Evolutionary conservation across 306 rosid species (phyloP), one percentile per base, ranked within the genome.

Genomic region (Quercus berberidifolia): DNA sequence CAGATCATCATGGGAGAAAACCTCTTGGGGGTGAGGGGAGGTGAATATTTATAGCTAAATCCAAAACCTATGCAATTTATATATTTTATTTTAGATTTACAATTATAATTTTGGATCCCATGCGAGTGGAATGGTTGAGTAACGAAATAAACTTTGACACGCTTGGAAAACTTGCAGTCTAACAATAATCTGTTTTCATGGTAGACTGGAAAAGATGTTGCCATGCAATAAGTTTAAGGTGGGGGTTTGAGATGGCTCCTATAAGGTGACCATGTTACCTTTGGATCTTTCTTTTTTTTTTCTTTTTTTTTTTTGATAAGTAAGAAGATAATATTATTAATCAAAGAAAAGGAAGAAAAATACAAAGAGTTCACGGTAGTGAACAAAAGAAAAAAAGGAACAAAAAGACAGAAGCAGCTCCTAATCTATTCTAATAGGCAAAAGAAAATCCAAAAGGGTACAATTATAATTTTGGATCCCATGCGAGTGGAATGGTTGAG

Each of bases 161-260:
- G 6, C 41, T 35, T 35, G 2, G 2, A 35, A 6, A 35, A 58
- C 58, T 49, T 57, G 59, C 25, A 33, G 23, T 70, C 57, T 79
- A n/a, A 30, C 52, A 71, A 17, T 31, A 74, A 20, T 76, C 76
- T 64, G 83, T 20, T 76, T 51, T 70, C 5, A 49, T 41, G 64
- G 78, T 84, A 94, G 97, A 92, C 92, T 75, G 98, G 98, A 80
- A 94, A 88, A 88, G 97, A 94, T 81, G 97, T 92, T 57, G 84
- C 98, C 72, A 75, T 97, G 26, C 95, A 94, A 57, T 28, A 28
- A 28, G 30, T 28, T 28, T 28, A 28, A 28, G 30, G 30, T 28
- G 4, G 30, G 30, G 30, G 30, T 28, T 28, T 28, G 30, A 3
- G 30, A 28, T 28, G 0, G 30, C 30, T 28, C 4, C 30, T 28